Base-by-base conservation (phyloP, 768 basidiomycete species). In the Collybiopsis luxurians region DNA sequence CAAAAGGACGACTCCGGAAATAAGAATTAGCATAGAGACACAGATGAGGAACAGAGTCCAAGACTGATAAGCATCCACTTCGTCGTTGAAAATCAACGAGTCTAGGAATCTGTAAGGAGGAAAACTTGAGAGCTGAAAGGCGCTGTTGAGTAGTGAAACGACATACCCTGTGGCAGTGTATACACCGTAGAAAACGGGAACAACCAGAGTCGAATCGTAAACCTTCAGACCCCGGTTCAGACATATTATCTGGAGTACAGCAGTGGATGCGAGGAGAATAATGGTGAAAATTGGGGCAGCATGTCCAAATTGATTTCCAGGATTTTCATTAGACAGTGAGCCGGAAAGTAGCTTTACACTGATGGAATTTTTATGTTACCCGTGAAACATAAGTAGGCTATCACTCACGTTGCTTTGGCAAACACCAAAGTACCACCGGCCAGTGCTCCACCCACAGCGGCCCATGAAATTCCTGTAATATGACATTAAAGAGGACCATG, bases 171-270 rank as follows among this genome's bases (percentile, higher is more conserved):
- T 79, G 2, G 89, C 89, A 0, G 92, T 95, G 66, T 95, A 95
- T 10, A 94, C 86, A 10, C 93, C 93, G 67, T 96, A 98, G 68
- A 98, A 97, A 13, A 95, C 87, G 0, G 96, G 95, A 0, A 97
- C 95, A 17, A 97, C 93, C 0, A 97, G 71, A 0, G 91, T 92
- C 17, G 90, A 92, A 65, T 94, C 95, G 63, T 95, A 95, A 9
- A 91, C 87, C 65, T 85, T 85, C n/a, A 96, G 77, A 5, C 90
- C 95, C 40, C 89, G 86, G 66, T 98, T 95, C 40, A 98, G 77
- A 68, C 93, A 95, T 42, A 93, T 84, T 56, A 98, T 96, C 68
- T 98, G 95, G 47, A 87, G 71, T 30, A 98, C 84, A 2, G 94
- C 95, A 0, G 94, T 94, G 44, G 83, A 67, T 4, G 77, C 79